Evolutionary conservation across 2,329 filamentous ascomycete genomes (phyloP).

Genomic region (Penicillium sp.): DNA sequence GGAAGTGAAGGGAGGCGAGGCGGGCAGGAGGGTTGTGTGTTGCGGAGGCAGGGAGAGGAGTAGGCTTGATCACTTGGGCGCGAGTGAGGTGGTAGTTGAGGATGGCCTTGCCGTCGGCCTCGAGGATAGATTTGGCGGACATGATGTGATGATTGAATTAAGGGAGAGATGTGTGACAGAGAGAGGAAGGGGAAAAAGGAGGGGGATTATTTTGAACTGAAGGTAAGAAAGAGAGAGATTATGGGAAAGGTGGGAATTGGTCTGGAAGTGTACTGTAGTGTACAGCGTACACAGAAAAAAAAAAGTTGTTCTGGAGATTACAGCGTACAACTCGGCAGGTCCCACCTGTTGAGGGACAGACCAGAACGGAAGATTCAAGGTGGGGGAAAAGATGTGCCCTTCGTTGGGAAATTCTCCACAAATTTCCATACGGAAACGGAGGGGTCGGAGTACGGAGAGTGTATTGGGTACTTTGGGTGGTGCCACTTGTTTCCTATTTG

Average conservation of each 20-base stretch:
- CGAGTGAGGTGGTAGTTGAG: slow-evolving; percentile 99
- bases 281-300: slow-evolving; percentile 23
- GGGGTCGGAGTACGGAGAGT: not conserved
- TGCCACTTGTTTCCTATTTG: not conserved
- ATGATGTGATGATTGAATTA: slow-evolving; percentile 51
- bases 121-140: slow-evolving; percentile 95
- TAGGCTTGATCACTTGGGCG: slow-evolving; percentile 95
- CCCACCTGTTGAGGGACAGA: slow-evolving; percentile 22
- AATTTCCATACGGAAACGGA: not conserved
- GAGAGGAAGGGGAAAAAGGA: slow-evolving; percentile 17
- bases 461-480: slow-evolving; percentile 4
- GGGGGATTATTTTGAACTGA: slow-evolving; percentile 26
- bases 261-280: slow-evolving; percentile 25
- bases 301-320: slow-evolving; percentile 29
- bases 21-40: slow-evolving; percentile 92
- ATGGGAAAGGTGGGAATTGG: slow-evolving; percentile 17
- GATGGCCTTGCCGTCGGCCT: slow-evolving; percentile 99
- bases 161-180: slow-evolving; percentile 4
- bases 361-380: slow-evolving; percentile 7
- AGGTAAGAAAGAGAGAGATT: slow-evolving; percentile 10
- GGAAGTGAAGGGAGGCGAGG: slow-evolving; percentile 89
- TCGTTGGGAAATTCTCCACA: slow-evolving; percentile 15
- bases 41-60: slow-evolving; percentile 76
- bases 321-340: slow-evolving; percentile 27
- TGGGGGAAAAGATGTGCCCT: not conserved